Evolutionary conservation across 2,329 filamentous ascomycete genomes (phyloP).

Genomic region (Colletotrichum zoysiae): DNA sequence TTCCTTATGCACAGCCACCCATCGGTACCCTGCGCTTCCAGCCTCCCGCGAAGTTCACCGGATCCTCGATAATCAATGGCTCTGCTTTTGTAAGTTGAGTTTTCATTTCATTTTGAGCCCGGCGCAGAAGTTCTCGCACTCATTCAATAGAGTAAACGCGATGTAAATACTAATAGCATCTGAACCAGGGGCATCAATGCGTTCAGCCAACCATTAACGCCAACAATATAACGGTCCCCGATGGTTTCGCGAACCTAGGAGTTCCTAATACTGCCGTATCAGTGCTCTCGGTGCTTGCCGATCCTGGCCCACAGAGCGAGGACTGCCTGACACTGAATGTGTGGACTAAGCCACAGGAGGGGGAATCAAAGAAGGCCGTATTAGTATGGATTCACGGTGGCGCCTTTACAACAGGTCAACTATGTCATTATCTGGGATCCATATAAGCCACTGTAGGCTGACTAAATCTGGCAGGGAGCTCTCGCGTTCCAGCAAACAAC

Average conservation of each 20-base stretch:
- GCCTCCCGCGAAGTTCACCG: conserved; percentile 20
- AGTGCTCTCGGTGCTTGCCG: conserved; percentile 14
- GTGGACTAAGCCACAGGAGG: conserved; percentile 54
- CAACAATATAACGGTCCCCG: conserved; percentile 30
- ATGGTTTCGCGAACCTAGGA: conserved; percentile 38
- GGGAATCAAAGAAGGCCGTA: conserved; percentile 52
- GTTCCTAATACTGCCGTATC: conserved; percentile 11
- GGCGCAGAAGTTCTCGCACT: not conserved
- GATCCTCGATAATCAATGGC: conserved; percentile 19
- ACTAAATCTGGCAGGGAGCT: conserved; percentile 56
- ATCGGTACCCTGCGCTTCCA: conserved; percentile 61
- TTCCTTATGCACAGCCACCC: conserved; percentile 48
- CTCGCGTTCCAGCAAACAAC: conserved; percentile 4
- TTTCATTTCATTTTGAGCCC: too few species aligned
- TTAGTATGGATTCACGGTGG: conserved; percentile 62
- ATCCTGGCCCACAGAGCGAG: conserved; percentile 45
- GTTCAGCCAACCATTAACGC: conserved; percentile 24
- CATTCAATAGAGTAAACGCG: not conserved
- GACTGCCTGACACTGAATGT: conserved; percentile 62
- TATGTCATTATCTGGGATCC: not conserved
- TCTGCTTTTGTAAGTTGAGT: conserved; percentile 33
- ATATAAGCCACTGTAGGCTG: not conserved
- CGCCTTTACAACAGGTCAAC: conserved; percentile 52
- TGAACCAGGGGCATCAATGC: conserved; percentile 30
- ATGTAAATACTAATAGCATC: not conserved